Base-by-base conservation (phyloP, 495 filamentous ascomycete species). In the Penicillium longicatenatum region DNA sequence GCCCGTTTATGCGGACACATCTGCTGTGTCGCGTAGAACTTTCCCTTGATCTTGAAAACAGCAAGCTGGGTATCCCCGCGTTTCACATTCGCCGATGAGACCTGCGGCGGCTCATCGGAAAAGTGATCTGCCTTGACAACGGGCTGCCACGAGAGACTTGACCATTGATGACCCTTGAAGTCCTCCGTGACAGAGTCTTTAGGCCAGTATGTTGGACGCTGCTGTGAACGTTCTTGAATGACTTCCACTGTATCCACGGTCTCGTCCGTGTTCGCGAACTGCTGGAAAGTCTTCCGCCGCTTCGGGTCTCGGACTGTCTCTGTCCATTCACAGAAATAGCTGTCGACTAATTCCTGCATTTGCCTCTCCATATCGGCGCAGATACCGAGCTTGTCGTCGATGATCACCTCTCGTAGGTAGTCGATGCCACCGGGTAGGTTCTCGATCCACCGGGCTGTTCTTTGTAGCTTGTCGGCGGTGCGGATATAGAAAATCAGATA, bases 1-100 rank as follows among this genome's bases (percentile, higher is more conserved):
- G 93, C 86, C 26, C 93, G 89, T 75, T 96, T 97, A 75, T 97
- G 92, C 14, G 93, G 93, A 70, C 93, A 98, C 93, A 98, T 98
- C 70, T 98, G 92, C 80, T 98, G 93, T 16, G 88, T 89, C n/a
- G 91, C 89, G 68, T 93, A 94, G 74, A 84, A 96, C 50, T 84
- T 82, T 19, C 91, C 93, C 56, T 84, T 83, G 59, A 97, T 80
- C 67, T 92, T 91, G 83, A 94, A 97, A 56, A 97, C 78, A 17
- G 93, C 92, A 5, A 97, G 82, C 70, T 98, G 93, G 0, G 92
- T 97, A 70, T 97, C 92, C 11, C 91, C 90, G 21, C 91, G 84
- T 77, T 96, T 96, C 70, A 97, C 75, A 41, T 85, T 86, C 3
- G 88, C 70, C 75, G 69, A 84, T 75, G 70, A 89, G 74, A 61